These are phyloP conservation scores for Mortierella sp. DNA, from an alignment of 371 early-diverging fungal species.

Conservation along the genomic window DNA sequence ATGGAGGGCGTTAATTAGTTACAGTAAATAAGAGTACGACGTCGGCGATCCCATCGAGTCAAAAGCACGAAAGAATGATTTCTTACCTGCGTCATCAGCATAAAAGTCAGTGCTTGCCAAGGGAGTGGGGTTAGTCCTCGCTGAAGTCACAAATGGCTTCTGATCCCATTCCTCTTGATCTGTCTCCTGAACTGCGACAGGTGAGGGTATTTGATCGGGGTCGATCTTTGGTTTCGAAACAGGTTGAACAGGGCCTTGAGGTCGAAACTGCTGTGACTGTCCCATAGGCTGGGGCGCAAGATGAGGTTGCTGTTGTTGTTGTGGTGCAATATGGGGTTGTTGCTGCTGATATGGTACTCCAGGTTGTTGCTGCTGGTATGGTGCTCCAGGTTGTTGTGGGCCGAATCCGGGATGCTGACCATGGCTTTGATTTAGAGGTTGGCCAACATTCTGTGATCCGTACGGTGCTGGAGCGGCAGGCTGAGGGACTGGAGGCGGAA, in stretches of 20 bases:
- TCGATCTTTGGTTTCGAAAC: slow-evolving; percentile 79
- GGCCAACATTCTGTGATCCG: slow-evolving; percentile 27
- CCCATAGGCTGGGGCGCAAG: slow-evolving; percentile 17
- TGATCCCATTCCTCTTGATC: slow-evolving; percentile 79
- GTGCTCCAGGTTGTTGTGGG: slow-evolving; percentile 20
- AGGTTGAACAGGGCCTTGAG: slow-evolving; percentile 38
- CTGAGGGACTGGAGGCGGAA: slow-evolving; percentile 34
- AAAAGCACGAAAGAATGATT: not conserved
- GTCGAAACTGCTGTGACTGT: slow-evolving; percentile 40
- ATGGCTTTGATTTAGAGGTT: slow-evolving; percentile 25
- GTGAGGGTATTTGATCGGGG: slow-evolving; percentile 95
- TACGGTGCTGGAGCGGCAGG: slow-evolving; percentile 25
- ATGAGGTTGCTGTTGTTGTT: slow-evolving; percentile 21
- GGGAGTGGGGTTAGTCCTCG: slow-evolving; percentile 75
- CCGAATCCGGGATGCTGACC: not conserved
- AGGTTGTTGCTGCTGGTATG: slow-evolving; percentile 35
- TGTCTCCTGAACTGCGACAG: slow-evolving; percentile 81
- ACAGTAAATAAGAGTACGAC: not conserved
- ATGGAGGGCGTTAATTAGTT: not conserved
- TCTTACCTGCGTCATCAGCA: slow-evolving; percentile 86
- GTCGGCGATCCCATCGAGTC: not conserved
- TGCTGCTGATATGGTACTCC: slow-evolving; percentile 9
- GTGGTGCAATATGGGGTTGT: not conserved
- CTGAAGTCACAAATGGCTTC: slow-evolving; percentile 79
- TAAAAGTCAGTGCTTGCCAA: slow-evolving; percentile 82